Evolutionary conservation across 306 rosid species (phyloP).

Genomic region (Abrus precatorius): DNA sequence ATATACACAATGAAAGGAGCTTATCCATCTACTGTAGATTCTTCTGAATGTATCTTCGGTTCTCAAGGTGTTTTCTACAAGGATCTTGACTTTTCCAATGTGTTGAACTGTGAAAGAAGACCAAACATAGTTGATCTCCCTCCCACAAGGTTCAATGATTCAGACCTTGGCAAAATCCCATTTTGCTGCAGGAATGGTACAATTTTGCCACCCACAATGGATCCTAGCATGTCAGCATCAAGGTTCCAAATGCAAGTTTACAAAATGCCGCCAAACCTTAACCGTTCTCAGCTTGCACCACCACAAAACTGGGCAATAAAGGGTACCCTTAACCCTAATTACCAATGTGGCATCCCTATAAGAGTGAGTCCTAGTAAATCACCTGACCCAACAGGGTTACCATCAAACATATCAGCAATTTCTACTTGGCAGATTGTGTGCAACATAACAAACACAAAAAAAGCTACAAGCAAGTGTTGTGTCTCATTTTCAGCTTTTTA

Average conservation of each 20-base stretch:
- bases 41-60: slow-evolving; percentile 80
- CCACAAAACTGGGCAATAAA: slow-evolving; percentile 84
- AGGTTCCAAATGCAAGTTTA: slow-evolving; percentile 83
- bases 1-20: slow-evolving; percentile 84
- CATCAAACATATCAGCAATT: slow-evolving; percentile 67
- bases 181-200: slow-evolving; percentile 96
- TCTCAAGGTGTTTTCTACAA: slow-evolving; percentile 63
- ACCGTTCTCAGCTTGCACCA: slow-evolving; percentile 73
- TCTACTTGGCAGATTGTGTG: slow-evolving; percentile 97
- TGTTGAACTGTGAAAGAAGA: slow-evolving; percentile 73
- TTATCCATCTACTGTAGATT: slow-evolving; percentile 75
- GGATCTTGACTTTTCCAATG: slow-evolving; percentile 70
- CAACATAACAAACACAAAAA: slow-evolving; percentile 69
- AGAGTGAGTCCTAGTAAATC: slow-evolving; percentile 77
- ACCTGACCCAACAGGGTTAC: slow-evolving; percentile 66
- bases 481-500: slow-evolving; percentile 92
- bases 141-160: slow-evolving; percentile 71
- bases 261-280: slow-evolving; percentile 86
- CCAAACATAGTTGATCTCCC: slow-evolving; percentile 90
- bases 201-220: slow-evolving; percentile 79
- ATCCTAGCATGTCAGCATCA: slow-evolving; percentile 71
- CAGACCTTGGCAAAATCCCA: slow-evolving; percentile 74
- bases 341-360: slow-evolving; percentile 75
- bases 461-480: slow-evolving; percentile 73
- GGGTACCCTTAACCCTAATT: slow-evolving; percentile 81